Evolutionary conservation across 1,284 basidiomycete species (phyloP).

Genomic region (Paramarasmius palmivorus): DNA sequence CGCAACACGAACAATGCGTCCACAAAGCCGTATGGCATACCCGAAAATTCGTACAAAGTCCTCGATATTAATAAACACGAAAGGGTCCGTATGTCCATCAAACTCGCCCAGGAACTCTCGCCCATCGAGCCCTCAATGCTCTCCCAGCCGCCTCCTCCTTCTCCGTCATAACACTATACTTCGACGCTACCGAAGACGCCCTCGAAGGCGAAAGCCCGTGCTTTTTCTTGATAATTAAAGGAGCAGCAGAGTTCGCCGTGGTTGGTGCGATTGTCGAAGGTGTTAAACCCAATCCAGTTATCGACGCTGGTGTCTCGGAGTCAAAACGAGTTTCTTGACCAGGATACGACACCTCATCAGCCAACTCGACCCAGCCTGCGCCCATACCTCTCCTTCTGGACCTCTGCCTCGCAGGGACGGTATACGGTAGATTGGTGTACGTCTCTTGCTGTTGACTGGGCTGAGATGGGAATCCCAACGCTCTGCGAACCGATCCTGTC

Average conservation of each 20-base stretch:
- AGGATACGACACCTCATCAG: too few species aligned
- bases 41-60: too few species aligned
- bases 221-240: slow-evolving; percentile 10
- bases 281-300: neutral
- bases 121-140: slow-evolving; percentile 13
- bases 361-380: too few species aligned
- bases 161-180: slow-evolving; percentile 8
- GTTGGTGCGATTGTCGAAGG: neutral
- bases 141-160: slow-evolving; percentile 14
- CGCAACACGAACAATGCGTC: too few species aligned
- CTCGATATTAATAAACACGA: too few species aligned
- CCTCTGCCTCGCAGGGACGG: too few species aligned
- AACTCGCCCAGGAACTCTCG: neutral
- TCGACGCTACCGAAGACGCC: slow-evolving; percentile 9
- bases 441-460: neutral
- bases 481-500: neutral
- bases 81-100: too few species aligned
- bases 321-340: neutral
- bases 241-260: slow-evolving; percentile 5
- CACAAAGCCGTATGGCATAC: too few species aligned
- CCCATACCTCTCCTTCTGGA: too few species aligned
- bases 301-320: neutral
- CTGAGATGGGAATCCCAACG: neutral
- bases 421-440: neutral
- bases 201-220: slow-evolving; percentile 6